phyloP scores from a whole-genome alignment of 2,329 filamentous ascomycete species.

The Thelonectria rubi region DNA sequence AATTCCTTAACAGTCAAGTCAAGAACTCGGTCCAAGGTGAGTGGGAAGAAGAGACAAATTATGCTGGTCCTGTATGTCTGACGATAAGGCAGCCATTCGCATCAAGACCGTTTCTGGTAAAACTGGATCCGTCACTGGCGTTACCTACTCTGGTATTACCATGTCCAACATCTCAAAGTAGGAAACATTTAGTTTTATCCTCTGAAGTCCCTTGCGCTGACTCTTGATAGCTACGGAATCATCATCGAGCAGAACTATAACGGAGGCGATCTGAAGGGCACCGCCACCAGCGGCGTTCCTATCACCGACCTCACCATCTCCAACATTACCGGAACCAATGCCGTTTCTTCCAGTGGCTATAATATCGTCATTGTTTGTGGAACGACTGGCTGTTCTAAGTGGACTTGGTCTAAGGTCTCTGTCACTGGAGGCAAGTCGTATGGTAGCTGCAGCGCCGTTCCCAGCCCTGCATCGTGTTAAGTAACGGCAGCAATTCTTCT shows the following conservation, averaged over 20 bases:
- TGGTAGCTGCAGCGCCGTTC: slow-evolving; percentile 7
- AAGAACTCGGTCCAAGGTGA: slow-evolving; percentile 60
- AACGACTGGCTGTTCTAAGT: slow-evolving; percentile 53
- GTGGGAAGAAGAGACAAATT: not conserved
- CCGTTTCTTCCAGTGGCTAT: slow-evolving; percentile 49
- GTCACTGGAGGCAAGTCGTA: slow-evolving; percentile 21
- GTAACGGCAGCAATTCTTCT: no score
- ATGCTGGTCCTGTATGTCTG: not conserved
- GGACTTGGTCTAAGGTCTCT: slow-evolving; percentile 38
- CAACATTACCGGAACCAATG: slow-evolving; percentile 51
- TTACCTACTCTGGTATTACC: slow-evolving; percentile 55
- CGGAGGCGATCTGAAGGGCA: slow-evolving; percentile 55
- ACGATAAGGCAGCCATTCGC: slow-evolving; percentile 41
- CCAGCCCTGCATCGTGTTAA: slow-evolving; percentile 18
- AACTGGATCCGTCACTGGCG: slow-evolving; percentile 53
- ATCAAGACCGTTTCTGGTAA: slow-evolving; percentile 60
- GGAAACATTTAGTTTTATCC: no score
- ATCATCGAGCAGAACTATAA: slow-evolving; percentile 57
- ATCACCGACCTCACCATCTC: slow-evolving; percentile 58
- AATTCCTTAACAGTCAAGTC: slow-evolving; percentile 58
- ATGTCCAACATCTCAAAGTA: slow-evolving; percentile 51
- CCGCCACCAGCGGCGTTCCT: slow-evolving; percentile 56
- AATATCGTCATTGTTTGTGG: slow-evolving; percentile 65
- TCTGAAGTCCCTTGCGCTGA: not conserved
- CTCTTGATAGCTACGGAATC: slow-evolving; percentile 43